Evolutionary conservation across 2,329 filamentous ascomycete species (phyloP).

Genomic region (Fusarium sp.): DNA sequence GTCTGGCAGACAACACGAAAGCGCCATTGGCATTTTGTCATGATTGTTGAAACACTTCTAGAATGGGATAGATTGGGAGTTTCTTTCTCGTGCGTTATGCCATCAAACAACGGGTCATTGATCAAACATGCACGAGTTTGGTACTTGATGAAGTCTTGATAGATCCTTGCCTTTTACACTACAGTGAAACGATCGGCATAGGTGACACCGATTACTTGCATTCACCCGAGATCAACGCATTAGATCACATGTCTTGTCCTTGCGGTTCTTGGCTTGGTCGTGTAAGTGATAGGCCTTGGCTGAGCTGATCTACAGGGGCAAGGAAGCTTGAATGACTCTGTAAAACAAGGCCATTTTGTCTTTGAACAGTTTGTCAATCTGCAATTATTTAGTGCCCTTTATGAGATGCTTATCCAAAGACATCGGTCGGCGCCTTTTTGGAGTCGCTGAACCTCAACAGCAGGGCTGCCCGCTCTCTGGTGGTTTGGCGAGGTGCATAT

Average conservation of each 20-base stretch:
- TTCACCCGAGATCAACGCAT: not conserved
- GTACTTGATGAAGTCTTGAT: not conserved
- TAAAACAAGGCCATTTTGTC: not conserved
- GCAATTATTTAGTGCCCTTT: too few relatives aligned
- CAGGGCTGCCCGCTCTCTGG: too few relatives aligned
- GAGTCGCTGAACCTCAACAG: too few relatives aligned
- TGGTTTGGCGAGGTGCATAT: too few relatives aligned
- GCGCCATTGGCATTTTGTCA: slow-evolving; percentile 28
- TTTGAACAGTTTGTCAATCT: too few relatives aligned
- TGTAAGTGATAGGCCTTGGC: slow-evolving; percentile 2
- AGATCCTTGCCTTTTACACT: not conserved
- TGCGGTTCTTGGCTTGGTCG: not conserved
- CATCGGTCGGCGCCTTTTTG: too few relatives aligned
- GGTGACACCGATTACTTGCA: not conserved
- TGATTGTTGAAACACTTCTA: slow-evolving; percentile 29
- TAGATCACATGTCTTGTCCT: not conserved
- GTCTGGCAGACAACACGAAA: slow-evolving; percentile 21
- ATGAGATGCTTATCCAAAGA: too few relatives aligned
- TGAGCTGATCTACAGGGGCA: slow-evolving; percentile 9
- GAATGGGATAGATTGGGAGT: slow-evolving; percentile 27
- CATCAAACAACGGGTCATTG: not conserved
- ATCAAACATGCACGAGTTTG: not conserved
- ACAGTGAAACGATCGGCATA: not conserved
- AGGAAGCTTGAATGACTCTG: not conserved
- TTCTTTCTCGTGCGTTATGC: not conserved